These are phyloP conservation scores for Sordariomycetes sp. DNA, from an alignment of 2,329 filamentous ascomycete species.

Conservation along the genomic window DNA sequence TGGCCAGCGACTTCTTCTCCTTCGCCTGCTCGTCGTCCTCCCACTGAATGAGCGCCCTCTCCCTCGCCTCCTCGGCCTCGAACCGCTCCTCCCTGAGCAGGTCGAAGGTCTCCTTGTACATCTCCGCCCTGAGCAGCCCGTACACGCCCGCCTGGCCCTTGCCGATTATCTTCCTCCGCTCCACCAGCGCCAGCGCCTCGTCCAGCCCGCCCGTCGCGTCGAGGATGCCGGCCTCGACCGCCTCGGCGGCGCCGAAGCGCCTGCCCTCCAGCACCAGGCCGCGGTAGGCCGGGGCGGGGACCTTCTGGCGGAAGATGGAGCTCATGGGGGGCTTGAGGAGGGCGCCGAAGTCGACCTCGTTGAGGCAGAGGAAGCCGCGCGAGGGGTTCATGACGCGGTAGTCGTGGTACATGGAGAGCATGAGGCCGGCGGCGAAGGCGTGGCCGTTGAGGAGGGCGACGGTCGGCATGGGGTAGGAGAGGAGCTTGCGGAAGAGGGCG, in stretches of 20 bases:
- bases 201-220: constrained; percentile 57
- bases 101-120: constrained; percentile 57
- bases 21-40: constrained; percentile 39
- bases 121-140: constrained; percentile 61
- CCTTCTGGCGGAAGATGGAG: constrained; percentile 62
- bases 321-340: constrained; percentile 67
- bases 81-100: constrained; percentile 42
- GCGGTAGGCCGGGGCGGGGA: constrained; percentile 45
- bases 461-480: constrained; percentile 66
- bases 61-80: constrained; percentile 35
- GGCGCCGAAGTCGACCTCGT: constrained; percentile 72
- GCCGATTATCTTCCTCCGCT: constrained; percentile 43
- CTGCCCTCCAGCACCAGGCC: constrained; percentile 62
- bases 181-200: constrained; percentile 50
- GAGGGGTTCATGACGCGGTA: constrained; percentile 66
- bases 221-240: constrained; percentile 55
- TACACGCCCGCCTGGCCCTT: constrained; percentile 60
- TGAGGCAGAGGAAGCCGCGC: constrained; percentile 67
- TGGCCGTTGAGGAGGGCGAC: constrained; percentile 72
- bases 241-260: constrained; percentile 52
- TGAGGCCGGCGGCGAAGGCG: constrained; percentile 71
- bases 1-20: constrained; percentile 23
- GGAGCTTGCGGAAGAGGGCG: constrained; percentile 3
- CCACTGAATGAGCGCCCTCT: constrained; percentile 29
- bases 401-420: constrained; percentile 74